Evolutionary conservation across 2,329 filamentous ascomycete species (phyloP).

Genomic region (Xylaria sp.): DNA sequence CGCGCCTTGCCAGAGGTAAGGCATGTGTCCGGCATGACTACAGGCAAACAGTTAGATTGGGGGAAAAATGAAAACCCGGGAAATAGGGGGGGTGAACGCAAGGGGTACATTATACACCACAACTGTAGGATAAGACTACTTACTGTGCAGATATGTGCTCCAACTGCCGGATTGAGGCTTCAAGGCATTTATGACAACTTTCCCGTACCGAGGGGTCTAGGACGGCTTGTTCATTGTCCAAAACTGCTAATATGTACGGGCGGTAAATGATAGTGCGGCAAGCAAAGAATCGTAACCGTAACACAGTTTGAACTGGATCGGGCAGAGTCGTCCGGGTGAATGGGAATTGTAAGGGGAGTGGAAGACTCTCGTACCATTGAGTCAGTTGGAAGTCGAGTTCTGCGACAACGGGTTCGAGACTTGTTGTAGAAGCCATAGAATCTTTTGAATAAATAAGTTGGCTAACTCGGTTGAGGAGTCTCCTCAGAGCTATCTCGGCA

Average conservation of each 20-base stretch:
- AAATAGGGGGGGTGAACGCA: slow-evolving; percentile 38
- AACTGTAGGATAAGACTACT: slow-evolving; percentile 49
- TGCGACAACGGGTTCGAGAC: slow-evolving; percentile 79
- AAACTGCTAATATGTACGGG: slow-evolving; percentile 81
- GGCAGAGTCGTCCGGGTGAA: slow-evolving; percentile 73
- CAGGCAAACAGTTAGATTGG: slow-evolving; percentile 53
- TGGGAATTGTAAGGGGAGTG: slow-evolving; percentile 79
- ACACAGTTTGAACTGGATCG: slow-evolving; percentile 81
- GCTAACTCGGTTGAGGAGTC: slow-evolving; percentile 81
- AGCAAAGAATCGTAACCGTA: slow-evolving; percentile 83
- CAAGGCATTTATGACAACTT: slow-evolving; percentile 82
- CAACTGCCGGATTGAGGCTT: slow-evolving; percentile 81
- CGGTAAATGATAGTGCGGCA: slow-evolving; percentile 88
- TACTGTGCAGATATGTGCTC: slow-evolving; percentile 82
- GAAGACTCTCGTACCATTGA: slow-evolving; percentile 86
- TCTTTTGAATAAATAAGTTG: slow-evolving; percentile 83
- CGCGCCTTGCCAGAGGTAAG: slow-evolving; percentile 86
- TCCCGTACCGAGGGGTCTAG: slow-evolving; percentile 78
- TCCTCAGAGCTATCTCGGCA: slow-evolving; percentile 81
- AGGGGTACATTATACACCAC: slow-evolving; percentile 32
- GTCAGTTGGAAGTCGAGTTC: slow-evolving; percentile 85
- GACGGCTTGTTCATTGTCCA: slow-evolving; percentile 79
- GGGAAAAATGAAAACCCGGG: slow-evolving; percentile 38
- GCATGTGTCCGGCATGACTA: slow-evolving; percentile 83
- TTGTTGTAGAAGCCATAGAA: slow-evolving; percentile 75